Base-by-base conservation (phyloP, 352 stramenopile species). In the Sclerospora graminicola region DNA sequence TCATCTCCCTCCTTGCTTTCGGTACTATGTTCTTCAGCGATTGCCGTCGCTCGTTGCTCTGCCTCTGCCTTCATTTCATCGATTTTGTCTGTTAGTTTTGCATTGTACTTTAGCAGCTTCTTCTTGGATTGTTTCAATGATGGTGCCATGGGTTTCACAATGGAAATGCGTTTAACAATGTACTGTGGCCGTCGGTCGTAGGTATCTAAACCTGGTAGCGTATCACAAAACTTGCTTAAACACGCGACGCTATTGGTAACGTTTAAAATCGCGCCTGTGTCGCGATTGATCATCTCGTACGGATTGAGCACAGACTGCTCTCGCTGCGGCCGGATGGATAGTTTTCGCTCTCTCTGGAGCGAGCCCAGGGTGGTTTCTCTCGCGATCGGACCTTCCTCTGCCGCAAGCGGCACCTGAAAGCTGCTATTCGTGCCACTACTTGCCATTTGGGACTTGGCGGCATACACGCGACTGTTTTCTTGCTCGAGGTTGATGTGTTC, bases 111-210 rank as follows among this genome's bases (percentile, higher is more conserved):
- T 10, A 81, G 45, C n/a, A 71, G 55, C 26, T 88, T 88, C 51
- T 90, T 90, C 44, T 81, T 81, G 0, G 55, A 45, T 43, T 64
- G 55, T 48, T 88, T 88, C 23, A 69, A 44, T 1, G 70, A 57
- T 5, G 53, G 42, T n/a, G 71, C 63, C 41, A 87, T 81, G 7
- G 46, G 63, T 2, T 48, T 52, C 11, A 42, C 27, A 13, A 88
- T 50, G 15, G 63, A 75, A 18, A 86, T 74, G 6, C 81, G 73
- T 49, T 75, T 84, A 23, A 90, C 63, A 10, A 64, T 67, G 37
- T 93, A 93, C 43, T 89, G 68, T 9, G 78, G 63, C 2, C 73
- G 78, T 20, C 72, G 72, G 39, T 93, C 81, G 43, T 87, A 90
- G 20, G 80, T 93, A 36, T 89, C 75, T 21, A 90, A 56, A 0